A percentile compares a stretch with the other conserved stretches of the same genome.
Conservation (phyloP, 305 asterid genomes). For the Caryopteris hybrid region DNA sequence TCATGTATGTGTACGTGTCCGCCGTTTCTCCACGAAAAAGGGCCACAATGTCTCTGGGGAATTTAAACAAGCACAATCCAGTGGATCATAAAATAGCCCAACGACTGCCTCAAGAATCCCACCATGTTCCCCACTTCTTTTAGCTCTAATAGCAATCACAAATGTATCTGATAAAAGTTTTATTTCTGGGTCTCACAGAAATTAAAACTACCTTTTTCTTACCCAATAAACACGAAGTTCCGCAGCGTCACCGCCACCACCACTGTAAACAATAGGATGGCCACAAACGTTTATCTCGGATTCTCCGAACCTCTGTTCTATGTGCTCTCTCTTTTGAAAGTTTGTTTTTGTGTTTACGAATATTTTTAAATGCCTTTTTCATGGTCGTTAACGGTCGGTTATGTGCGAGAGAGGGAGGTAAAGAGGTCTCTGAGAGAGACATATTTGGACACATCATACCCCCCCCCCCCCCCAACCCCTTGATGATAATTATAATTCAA, state of each 20-base stretch:
- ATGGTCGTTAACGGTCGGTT: no score
- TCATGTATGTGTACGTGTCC: constrained; percentile 4
- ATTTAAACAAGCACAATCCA: constrained; percentile 11
- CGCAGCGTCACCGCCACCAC: constrained; percentile 27
- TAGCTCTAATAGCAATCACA: background rate
- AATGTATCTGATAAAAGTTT: background rate
- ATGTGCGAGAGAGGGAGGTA: no score
- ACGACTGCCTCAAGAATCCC: constrained; percentile 24
- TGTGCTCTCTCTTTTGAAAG: background rate
- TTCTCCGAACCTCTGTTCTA: constrained; percentile 12
- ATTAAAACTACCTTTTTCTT: background rate
- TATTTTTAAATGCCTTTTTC: no score
- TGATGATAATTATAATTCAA: no score
- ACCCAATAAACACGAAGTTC: constrained; percentile 5
- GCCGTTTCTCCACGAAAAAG: constrained; percentile 19
- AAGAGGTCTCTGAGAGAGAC: no score
- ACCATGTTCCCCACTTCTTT: constrained; percentile 28
- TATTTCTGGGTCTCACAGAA: background rate
- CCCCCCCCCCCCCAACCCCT: no score
- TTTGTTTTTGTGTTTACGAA: background rate
- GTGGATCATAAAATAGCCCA: constrained; percentile 29
- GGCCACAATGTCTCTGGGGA: constrained; percentile 30
- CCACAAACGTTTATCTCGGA: constrained; percentile 23
- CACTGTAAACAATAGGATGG: constrained; percentile 11
- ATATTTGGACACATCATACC: no score